These are phyloP conservation scores for Strobilomyces confusus DNA, from an alignment of 768 basidiomycete genomes.

Conservation along the genomic window DNA sequence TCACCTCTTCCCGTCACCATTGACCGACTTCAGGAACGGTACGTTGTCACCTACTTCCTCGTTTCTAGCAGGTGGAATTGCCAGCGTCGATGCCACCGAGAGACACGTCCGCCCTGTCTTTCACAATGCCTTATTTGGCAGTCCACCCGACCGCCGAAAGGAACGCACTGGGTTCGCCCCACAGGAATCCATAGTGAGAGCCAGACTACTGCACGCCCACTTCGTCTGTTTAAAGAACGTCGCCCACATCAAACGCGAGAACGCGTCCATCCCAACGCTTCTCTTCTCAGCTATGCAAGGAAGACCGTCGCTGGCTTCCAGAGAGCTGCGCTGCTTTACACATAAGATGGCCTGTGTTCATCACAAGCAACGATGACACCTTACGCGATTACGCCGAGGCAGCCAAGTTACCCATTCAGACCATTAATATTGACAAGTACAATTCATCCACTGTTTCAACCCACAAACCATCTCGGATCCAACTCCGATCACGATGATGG, in stretches of 20 bases:
- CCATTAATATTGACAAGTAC: constrained; percentile 32
- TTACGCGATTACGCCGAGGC: constrained; percentile 47
- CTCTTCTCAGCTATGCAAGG: constrained; percentile 55
- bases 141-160: constrained; percentile 5
- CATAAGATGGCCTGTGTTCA: constrained; percentile 47
- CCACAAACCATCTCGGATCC: constrained; percentile 1
- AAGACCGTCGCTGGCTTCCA: constrained; percentile 53
- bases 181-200: constrained; percentile 40
- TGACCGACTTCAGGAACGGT: too few species aligned
- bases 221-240: constrained; percentile 55
- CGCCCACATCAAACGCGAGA: constrained; percentile 60
- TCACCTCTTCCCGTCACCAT: neutral
- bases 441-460: constrained; percentile 7
- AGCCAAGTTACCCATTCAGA: constrained; percentile 56
- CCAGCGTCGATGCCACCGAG: constrained; percentile 37
- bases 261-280: constrained; percentile 64
- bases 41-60: constrained; percentile 57
- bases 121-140: neutral
- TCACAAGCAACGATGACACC: constrained; percentile 61
- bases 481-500: constrained; percentile 6
- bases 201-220: constrained; percentile 38
- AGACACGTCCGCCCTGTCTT: constrained; percentile 15
- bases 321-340: constrained; percentile 44
- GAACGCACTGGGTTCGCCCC: too few species aligned
- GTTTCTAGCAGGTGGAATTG: constrained; percentile 42